Evolutionary conservation across 1,284 basidiomycete species (phyloP), one percentile per base, ranked within the genome.

Genomic region (Sanguinoderma infundibulare): DNA sequence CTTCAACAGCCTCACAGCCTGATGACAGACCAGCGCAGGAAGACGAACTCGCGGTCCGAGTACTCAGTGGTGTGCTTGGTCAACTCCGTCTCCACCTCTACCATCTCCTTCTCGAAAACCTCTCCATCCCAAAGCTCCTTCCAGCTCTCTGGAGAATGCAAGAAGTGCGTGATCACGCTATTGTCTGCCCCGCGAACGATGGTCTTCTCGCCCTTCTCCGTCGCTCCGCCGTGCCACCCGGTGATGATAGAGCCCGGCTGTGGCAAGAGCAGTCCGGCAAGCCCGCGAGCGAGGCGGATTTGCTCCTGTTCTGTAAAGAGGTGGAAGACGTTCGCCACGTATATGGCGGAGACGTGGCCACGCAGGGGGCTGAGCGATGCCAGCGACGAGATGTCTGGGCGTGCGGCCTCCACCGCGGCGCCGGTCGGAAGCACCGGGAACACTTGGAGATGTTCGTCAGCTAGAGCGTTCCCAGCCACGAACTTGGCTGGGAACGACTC

Each of bases 251-350:
- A 65, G 26, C 75, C 77, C 2, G 75, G 69, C 46, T 69, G 63
- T 0, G 74, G 68, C 20, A 73, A 73, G 44, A 80, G 74, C 5
- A 84, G 72, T 0, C 76, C 69, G 0, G 76, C 78, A 34, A 83
- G 66, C 3, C 67, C 73, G 12, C 69, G 68, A 5, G 78, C 82
- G 17, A 82, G 72, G 22, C 74, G 52, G 20, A 69, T 54, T 67
- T 84, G 81, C 12, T 72, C 59, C 10, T 74, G 74, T 62, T 80
- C 75, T 38, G 73, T 62, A 69, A 84, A 84, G n/a, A 83, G 73
- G 64, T 83, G 82, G 67, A 84, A 83, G 66, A 84, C 76, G 1
- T 77, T 70, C 5, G 78, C 78, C 2, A 77, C 73, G 64, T 81
- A 77, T 40, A 83, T 79, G 5, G 75, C 78, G 12, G 79, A 77